A percentile compares a stretch with the other conserved stretches of the same genome.
These are phyloP conservation scores for Cyberlindnera mycetangii DNA, from an alignment of 805 yeast species.

Conservation along the genomic window DNA sequence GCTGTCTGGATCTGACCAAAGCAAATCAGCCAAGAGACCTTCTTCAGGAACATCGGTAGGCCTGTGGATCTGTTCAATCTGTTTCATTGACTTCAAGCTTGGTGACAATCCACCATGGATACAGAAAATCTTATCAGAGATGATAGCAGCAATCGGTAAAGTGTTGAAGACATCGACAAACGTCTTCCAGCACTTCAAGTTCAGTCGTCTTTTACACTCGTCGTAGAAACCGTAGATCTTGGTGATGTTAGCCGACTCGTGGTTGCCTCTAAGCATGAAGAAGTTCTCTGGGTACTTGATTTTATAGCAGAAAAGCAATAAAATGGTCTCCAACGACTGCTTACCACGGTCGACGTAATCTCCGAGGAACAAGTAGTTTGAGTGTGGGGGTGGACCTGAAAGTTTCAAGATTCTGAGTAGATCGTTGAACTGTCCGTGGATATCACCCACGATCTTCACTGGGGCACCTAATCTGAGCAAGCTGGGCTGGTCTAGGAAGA, in stretches of 20 bases:
- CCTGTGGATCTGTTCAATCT: constrained; percentile 66
- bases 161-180: constrained; percentile 95
- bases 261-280: constrained; percentile 90
- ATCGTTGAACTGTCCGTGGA: constrained; percentile 95
- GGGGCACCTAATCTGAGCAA: constrained; percentile 77
- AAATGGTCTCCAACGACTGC: constrained; percentile 89
- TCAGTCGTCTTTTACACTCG: constrained; percentile 93
- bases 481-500: constrained; percentile 86
- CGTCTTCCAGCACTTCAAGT: constrained; percentile 88
- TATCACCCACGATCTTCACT: constrained; percentile 85
- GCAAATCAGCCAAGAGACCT: constrained; percentile 71
- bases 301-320: constrained; percentile 84
- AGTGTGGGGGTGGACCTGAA: constrained; percentile 95
- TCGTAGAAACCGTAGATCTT: constrained; percentile 97
- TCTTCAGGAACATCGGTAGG: constrained; percentile 85
- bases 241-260: constrained; percentile 96
- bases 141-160: constrained; percentile 91
- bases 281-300: constrained; percentile 96
- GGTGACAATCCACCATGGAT: constrained; percentile 86
- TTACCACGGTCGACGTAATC: constrained; percentile 98
- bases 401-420: constrained; percentile 85
- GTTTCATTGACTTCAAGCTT: constrained; percentile 57
- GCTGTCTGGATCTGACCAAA: constrained; percentile 82
- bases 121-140: constrained; percentile 91
- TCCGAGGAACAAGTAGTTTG: constrained; percentile 89